Evolutionary conservation across 148 eudicot genomes (phyloP).

Genomic region (Camellia sinensis): DNA sequence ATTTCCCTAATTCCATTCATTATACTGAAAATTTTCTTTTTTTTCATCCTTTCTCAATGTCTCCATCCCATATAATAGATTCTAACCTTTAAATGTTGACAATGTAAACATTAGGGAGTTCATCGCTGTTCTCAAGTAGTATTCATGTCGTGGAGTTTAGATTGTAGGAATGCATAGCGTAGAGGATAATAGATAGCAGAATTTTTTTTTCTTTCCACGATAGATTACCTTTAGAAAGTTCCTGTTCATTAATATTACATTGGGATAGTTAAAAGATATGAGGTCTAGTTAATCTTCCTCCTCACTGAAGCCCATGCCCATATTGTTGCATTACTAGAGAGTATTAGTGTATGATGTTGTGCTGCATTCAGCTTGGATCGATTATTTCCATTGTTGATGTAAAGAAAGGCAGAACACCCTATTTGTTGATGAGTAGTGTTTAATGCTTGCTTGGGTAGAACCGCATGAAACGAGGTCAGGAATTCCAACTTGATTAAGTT

Average conservation of each 20-base stretch:
- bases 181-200: neutral
- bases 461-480: neutral
- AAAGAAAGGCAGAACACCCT: neutral
- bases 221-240: neutral
- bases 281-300: neutral
- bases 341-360: neutral
- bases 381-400: no score
- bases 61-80: neutral
- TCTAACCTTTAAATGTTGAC: neutral
- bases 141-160: neutral
- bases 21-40: neutral
- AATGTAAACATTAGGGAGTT: neutral
- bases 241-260: neutral
- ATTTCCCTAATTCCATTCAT: neutral
- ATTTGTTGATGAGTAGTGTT: slow-evolving; percentile 9
- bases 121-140: neutral
- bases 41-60: neutral
- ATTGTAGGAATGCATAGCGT: neutral
- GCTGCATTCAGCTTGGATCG: neutral
- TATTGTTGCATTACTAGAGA: neutral
- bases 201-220: no score
- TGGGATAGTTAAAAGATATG: neutral
- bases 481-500: neutral
- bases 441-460: neutral
- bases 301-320: neutral